Percentiles rank a stretch among this genome's conserved stretches.
These are phyloP conservation scores for Tricholomella constricta DNA, from an alignment of 768 basidiomycete genomes.

Conservation along the genomic window DNA sequence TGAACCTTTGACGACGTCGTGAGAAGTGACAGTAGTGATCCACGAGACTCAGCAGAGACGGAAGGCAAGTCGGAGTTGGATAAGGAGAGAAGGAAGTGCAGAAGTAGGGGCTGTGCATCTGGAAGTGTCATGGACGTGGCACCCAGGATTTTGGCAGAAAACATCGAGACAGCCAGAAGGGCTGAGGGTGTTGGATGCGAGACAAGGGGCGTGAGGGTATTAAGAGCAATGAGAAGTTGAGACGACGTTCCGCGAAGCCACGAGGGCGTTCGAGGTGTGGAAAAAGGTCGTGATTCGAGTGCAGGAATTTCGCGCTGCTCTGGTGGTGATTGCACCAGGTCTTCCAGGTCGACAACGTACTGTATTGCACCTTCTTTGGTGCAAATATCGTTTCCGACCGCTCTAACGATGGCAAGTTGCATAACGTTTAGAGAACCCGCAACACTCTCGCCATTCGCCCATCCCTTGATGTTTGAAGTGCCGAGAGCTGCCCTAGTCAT, in stretches of 20 bases:
- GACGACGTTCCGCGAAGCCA: conserved; percentile 85
- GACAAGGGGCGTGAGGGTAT: conserved; percentile 68
- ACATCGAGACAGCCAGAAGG: conserved; percentile 53
- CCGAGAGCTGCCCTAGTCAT: conserved; percentile 75
- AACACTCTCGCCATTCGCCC: conserved; percentile 73
- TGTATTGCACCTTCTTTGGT: conserved; percentile 58
- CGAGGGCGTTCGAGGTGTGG: conserved; percentile 61
- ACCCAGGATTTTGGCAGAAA: conserved; percentile 57
- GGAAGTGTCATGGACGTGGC: conserved; percentile 65
- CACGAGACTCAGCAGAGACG: conserved; percentile 51
- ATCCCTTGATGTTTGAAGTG: conserved; percentile 53
- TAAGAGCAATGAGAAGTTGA: conserved; percentile 83
- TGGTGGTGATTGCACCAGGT: conserved; percentile 44
- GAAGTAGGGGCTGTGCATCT: conserved; percentile 63
- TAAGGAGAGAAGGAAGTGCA: conserved; percentile 75
- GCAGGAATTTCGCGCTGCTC: conserved; percentile 20
- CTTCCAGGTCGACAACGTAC: conserved; percentile 60
- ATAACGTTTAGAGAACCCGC: conserved; percentile 60
- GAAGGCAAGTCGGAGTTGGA: conserved; percentile 58
- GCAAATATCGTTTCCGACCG: conserved; percentile 72
- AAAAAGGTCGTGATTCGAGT: conserved; percentile 36
- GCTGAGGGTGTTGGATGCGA: conserved; percentile 73
- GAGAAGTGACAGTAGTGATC: conserved; percentile 50
- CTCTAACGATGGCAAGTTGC: conserved; percentile 50
- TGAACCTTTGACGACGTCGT: conserved; percentile 40